Evolutionary conservation across 2,329 filamentous ascomycete species (phyloP).

Genomic region (Decorospora gaudefroyi): DNA sequence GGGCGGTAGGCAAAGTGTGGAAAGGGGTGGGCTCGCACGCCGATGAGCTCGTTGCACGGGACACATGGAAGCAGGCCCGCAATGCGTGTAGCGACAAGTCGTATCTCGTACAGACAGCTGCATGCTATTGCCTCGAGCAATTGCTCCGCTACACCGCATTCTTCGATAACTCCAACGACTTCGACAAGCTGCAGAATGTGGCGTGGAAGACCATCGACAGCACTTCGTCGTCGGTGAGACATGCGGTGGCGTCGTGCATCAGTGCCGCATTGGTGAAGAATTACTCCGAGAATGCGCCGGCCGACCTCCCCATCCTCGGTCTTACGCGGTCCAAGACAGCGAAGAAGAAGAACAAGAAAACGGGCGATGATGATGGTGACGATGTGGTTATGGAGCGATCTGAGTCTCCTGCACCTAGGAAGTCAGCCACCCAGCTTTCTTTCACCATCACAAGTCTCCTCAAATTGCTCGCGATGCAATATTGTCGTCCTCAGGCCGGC

Average conservation of each 20-base stretch:
- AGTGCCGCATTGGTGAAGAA: constrained; percentile 81
- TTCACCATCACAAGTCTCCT: constrained; percentile 79
- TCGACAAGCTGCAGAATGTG: constrained; percentile 81
- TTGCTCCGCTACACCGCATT: constrained; percentile 74
- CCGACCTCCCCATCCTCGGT: constrained; percentile 47
- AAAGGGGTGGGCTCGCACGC: constrained; percentile 74
- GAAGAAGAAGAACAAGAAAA: constrained; percentile 74
- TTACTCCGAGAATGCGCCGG: constrained; percentile 64
- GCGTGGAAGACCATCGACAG: constrained; percentile 89
- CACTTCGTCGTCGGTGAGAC: constrained; percentile 71
- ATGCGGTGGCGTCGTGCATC: constrained; percentile 83
- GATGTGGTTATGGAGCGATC: constrained; percentile 70
- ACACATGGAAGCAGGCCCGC: constrained; percentile 90
- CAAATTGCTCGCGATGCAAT: constrained; percentile 77
- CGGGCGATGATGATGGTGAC: constrained; percentile 68
- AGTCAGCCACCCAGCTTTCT: constrained; percentile 69
- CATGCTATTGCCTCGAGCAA: constrained; percentile 77
- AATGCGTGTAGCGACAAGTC: constrained; percentile 82
- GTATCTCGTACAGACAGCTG: constrained; percentile 74
- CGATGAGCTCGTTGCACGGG: constrained; percentile 83
- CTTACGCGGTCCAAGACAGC: constrained; percentile 61
- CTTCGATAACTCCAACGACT: constrained; percentile 87
- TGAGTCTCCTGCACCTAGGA: constrained; percentile 75
- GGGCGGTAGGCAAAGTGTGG: constrained; percentile 73
- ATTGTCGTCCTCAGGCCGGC: constrained; percentile 74